Evolutionary conservation across 352 stramenopile genomes (phyloP).

Genomic region (Phytopythium montanum): DNA sequence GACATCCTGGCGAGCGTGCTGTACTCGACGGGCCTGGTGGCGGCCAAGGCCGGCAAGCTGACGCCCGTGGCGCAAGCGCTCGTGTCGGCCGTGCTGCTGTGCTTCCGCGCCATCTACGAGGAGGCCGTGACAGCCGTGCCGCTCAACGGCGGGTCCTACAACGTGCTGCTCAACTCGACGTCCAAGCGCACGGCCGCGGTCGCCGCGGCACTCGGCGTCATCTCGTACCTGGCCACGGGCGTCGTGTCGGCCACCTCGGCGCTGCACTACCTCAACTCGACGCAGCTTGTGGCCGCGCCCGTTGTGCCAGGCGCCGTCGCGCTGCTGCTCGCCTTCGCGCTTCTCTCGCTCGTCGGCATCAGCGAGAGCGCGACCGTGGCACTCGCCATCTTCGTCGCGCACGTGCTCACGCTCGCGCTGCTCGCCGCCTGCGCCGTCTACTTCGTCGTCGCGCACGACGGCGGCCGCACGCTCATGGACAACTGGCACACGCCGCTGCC

Average conservation of each 20-base stretch:
- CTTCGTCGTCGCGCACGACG: slow-evolving; percentile 56
- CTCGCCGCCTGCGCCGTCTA: slow-evolving; percentile 57
- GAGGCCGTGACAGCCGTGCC: slow-evolving; percentile 89
- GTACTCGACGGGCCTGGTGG: slow-evolving; percentile 73
- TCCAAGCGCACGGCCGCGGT: slow-evolving; percentile 88
- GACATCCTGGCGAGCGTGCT: slow-evolving; percentile 90
- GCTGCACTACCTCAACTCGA: slow-evolving; percentile 53
- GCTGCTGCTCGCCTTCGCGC: slow-evolving; percentile 81
- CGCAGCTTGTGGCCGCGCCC: slow-evolving; percentile 32
- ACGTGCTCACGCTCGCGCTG: slow-evolving; percentile 77
- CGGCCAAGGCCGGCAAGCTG: slow-evolving; percentile 76
- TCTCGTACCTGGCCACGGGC: slow-evolving; percentile 90
- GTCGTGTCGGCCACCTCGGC: slow-evolving; percentile 64
- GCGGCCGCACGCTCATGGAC: slow-evolving; percentile 32
- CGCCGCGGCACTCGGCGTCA: slow-evolving; percentile 86
- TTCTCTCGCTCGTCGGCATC: slow-evolving; percentile 84
- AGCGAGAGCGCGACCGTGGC: slow-evolving; percentile 83
- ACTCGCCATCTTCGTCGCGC: slow-evolving; percentile 78
- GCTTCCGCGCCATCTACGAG: slow-evolving; percentile 87
- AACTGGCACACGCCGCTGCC: slow-evolving; percentile 77
- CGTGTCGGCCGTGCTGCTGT: slow-evolving; percentile 67
- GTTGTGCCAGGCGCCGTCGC: slow-evolving; percentile 38
- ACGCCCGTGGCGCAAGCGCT: slow-evolving; percentile 80
- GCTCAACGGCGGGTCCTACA: slow-evolving; percentile 91
- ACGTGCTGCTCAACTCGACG: slow-evolving; percentile 90